Base-by-base conservation (phyloP, 75 land plant genomes). In the Larix kaempferi region DNA sequence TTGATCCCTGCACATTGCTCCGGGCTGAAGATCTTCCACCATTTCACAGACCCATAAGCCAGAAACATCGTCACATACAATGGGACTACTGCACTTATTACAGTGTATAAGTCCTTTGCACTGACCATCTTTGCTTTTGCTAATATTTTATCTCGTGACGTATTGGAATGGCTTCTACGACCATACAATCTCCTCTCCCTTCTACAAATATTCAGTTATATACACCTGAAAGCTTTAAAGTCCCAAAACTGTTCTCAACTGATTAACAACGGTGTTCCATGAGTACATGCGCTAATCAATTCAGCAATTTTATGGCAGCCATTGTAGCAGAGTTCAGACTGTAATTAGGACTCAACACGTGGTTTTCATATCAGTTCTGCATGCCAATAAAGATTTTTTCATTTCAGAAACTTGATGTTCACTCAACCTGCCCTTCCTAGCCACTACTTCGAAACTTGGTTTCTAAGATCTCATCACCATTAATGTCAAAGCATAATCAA, bases 1-100 rank as follows among this genome's bases (percentile, higher is more conserved):
- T 93, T 90, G 85, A 93, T 89, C 37, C 95, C 95, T 59, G 84
- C 80, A 80, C 95, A 93, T 59, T 93, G 95, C 80, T 86, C 84
- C 35, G 91, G 86, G 33, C 91, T 82, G 79, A 93, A 86, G 74
- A 91, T 84, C 61, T 80, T 79, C 85, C 91, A 90, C 91, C 91
- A 89, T 64, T 77, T 84, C 26, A 93, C 91, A 5, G 96, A 89
- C 5, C 82, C 91, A 76, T 93, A 93, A 21, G 93, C 96, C 35
- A 87, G 26, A 67, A 93, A 56, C 96, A 93, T 93, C 16, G 96
- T 91, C 52, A 89, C 82, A 58, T 93, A 93, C 59, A 93, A 81
- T 0, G 96, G 96, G 4, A 89, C 90, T 82, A 86, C 83, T 57
- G 96, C 93, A 67, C 88, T 89, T 86, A 91, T 83, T 33, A 93